Evolutionary conservation across 352 stramenopile species (phyloP).

Genomic region (Globisporangium abappressorium): DNA sequence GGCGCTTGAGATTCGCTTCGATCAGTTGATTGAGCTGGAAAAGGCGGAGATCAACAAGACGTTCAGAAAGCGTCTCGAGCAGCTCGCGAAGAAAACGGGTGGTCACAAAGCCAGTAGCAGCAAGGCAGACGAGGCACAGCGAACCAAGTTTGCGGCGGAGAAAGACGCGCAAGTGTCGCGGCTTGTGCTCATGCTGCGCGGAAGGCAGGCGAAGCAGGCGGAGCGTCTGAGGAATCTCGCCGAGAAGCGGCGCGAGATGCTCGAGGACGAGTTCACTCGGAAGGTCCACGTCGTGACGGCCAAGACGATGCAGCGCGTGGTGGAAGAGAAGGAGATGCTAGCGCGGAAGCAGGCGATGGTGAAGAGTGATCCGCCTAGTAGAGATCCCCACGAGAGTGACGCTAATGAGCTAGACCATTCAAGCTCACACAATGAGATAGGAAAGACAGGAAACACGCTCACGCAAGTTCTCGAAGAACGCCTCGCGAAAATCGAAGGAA

Average conservation of each 20-base stretch:
- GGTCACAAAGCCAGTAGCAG: constrained; percentile 12
- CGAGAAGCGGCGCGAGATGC: constrained; percentile 22
- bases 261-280: constrained; percentile 53
- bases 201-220: constrained; percentile 24
- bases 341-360: constrained; percentile 34
- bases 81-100: not conserved
- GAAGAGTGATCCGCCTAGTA: not conserved
- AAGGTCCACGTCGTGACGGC: constrained; percentile 45
- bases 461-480: constrained; percentile 14
- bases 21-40: constrained; percentile 32
- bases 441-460: not conserved
- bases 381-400: not conserved
- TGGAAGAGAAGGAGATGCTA: constrained; percentile 51
- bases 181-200: constrained; percentile 50
- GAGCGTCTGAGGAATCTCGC: constrained; percentile 21
- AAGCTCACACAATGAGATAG: not conserved
- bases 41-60: constrained; percentile 33
- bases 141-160: constrained; percentile 20
- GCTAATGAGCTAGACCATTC: not conserved
- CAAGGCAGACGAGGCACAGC: constrained; percentile 8
- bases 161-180: constrained; percentile 41
- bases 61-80: constrained; percentile 16
- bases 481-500: constrained; percentile 22
- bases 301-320: constrained; percentile 46
- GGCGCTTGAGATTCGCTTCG: constrained; percentile 15